Base-by-base conservation (phyloP, 192 early-diverging fungal species). In the Gaertneriomyces semiglobifer region DNA sequence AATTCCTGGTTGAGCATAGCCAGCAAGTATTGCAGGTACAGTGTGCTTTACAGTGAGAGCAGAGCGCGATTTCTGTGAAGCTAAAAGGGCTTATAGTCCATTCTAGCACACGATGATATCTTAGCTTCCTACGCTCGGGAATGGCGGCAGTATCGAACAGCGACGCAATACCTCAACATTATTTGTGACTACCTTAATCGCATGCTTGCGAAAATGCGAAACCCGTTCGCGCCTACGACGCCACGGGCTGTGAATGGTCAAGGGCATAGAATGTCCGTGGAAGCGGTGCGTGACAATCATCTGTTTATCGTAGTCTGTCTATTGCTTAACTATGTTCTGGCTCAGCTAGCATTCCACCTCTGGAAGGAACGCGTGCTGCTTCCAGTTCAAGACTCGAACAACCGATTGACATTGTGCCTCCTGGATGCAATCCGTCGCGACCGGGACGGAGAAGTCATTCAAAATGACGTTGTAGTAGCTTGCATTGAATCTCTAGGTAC, bases 171-270 rank as follows among this genome's bases (percentile, higher is more conserved):
- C 66, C 72, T 81, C 9, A 80, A 87, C 68, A 55, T 52, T 19
- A 76, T 85, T 2, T 93, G 92, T 65, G 84, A 88, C 16, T 90
- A 89, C 63, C 78, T 93, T 48, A 91, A 93, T 66, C 73, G 83
- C 20, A 73, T 81, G n/a, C 68, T 69, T 58, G 48, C 46, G 51
- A 79, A 72, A 75, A 77, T 75, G 61, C 57, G 74, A 46, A 64
- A 59, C 1, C 74, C 73, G 61, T 77, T 78, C 19, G 77, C 75
- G 5, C 74, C 16, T 33, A 46, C 51, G 50, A 51, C 42, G 16
- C 44, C 42, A 56, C 4, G 20, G 10, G 7, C 14, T 33, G 58
- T 12, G 4, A 46, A 45, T 14, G 59, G 52, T 1, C 56, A 45
- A 40, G 43, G 65, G 12, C 48, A 47, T 18, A 54, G 57, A 63